Evolutionary conservation across 1,139 yeast species (phyloP), one percentile per base, ranked within the genome.

Genomic region (Saccharomycopsis hybrid): DNA sequence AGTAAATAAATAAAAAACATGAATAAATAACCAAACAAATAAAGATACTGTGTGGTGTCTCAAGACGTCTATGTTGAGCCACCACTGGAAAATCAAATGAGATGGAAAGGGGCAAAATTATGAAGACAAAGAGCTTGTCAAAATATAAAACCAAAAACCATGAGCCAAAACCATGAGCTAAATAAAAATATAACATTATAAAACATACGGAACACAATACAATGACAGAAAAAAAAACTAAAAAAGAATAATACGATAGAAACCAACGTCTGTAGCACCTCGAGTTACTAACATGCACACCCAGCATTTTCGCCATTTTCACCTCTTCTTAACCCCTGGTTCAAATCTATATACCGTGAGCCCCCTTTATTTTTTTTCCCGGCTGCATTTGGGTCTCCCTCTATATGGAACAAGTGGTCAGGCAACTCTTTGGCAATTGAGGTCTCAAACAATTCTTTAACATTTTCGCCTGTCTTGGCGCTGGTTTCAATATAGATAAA

Each of bases 391-490:
- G 18, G 31, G 8, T 58, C 62, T 18, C 56, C 56, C 2, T 62
- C 65, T 7, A 61, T 55, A 4, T 38, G 51, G 33, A 53, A 53
- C 38, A 47, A 27, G 28, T 51, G 47, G 38, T 35, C 45, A n/a
- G 49, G 49, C 11, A 53, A 43, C 37, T 39, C 38, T 13, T 43
- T 38, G 3, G 56, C 52, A 27, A 53, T 51, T 7, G 39, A 30
- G 7, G 47, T 50, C 38, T 59, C 60, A 42, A 88, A 88, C 41
- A 85, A 75, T 42, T 82, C 85, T 47, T 73, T 74, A 32, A 88
- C 87, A 57, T 83, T 82, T 62, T 78, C 76, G 2, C 94, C 87
- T 2, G 88, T 78, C 66, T 87, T 87, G 9, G 96, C 96, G 58
- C 94, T 83, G 5, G 94, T 86, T 64, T 88, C 94, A 55, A 80